Conservation (phyloP, 225 moss, liverwort and hornwort genomes). For the Marchantia polymorpha region DNA sequence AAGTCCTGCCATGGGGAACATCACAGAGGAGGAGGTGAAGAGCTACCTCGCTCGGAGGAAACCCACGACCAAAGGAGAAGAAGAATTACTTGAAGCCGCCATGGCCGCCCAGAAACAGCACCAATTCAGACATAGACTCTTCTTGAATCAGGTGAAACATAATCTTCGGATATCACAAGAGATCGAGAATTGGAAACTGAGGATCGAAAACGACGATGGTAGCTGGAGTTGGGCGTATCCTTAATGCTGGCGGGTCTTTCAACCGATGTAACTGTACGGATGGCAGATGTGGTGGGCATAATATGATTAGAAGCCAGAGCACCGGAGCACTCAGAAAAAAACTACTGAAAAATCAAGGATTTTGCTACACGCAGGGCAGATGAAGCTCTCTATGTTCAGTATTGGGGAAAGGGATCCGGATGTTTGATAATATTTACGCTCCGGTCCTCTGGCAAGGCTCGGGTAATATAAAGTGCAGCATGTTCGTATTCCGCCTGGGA, state of each 20-base stretch:
- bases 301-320: neutral
- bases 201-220: constrained; percentile 19
- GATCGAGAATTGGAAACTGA: constrained; percentile 16
- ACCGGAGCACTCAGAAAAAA: neutral
- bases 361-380: neutral
- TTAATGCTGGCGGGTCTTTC: neutral
- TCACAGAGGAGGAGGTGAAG: constrained; percentile 23
- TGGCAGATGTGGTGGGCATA: constrained; percentile 1
- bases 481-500: neutral
- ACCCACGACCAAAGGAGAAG: neutral
- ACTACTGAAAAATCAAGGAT: constrained; percentile 2
- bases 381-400: neutral
- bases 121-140: constrained; percentile 9
- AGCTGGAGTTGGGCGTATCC: constrained; percentile 26
- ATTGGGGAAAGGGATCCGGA: neutral
- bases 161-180: constrained; percentile 22
- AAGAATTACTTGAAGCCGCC: constrained; percentile 7
- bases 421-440: constrained; percentile 1
- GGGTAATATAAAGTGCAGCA: constrained; percentile 9
- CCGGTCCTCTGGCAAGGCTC: neutral
- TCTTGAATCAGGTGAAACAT: constrained; percentile 23
- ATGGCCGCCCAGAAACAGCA: constrained; percentile 19
- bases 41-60: constrained; percentile 4
- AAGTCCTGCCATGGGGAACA: constrained; percentile 10
- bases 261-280: neutral